Conservation (phyloP, 345 rosid genomes). For the Brassica nigra region DNA sequence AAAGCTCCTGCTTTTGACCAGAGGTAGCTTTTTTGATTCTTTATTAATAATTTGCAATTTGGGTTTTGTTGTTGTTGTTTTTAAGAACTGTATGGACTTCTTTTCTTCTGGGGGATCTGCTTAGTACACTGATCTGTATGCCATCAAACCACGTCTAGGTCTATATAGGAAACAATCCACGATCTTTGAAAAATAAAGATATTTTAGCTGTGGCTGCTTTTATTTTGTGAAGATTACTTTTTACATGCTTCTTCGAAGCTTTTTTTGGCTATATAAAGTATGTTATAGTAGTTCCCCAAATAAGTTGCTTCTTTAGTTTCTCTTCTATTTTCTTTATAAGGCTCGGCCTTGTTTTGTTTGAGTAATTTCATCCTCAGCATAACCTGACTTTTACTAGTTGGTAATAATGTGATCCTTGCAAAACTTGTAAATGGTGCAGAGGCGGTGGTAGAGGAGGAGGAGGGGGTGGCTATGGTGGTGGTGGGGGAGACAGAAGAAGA, state of each 20-base stretch:
- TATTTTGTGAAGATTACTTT: not conserved
- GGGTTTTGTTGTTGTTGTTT: not conserved
- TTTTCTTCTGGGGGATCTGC: not conserved
- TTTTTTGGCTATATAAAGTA: not conserved
- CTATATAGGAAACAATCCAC: not conserved
- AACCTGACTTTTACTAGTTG: not conserved
- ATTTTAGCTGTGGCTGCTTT: constrained; percentile 2
- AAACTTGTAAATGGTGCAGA: constrained; percentile 44
- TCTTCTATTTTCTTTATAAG: not conserved
- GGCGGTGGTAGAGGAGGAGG: constrained; percentile 49
- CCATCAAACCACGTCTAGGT: not conserved
- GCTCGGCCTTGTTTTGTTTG: constrained; percentile 7
- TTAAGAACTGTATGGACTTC: not conserved
- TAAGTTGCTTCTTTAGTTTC: constrained; percentile 7
- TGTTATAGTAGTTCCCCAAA: not conserved
- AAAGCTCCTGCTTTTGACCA: constrained; percentile 61
- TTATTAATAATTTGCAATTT: not conserved
- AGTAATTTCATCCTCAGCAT: not conserved
- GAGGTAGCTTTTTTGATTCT: constrained; percentile 49
- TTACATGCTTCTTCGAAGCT: not conserved
- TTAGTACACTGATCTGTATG: constrained; percentile 7
- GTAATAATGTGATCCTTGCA: constrained; percentile 19
- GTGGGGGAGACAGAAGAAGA: constrained; percentile 89
- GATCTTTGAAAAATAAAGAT: not conserved
- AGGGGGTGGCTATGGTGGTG: constrained; percentile 46